Evolutionary conservation across 2,329 filamentous ascomycete species (phyloP).

Genomic region (Xylariales sp.): DNA sequence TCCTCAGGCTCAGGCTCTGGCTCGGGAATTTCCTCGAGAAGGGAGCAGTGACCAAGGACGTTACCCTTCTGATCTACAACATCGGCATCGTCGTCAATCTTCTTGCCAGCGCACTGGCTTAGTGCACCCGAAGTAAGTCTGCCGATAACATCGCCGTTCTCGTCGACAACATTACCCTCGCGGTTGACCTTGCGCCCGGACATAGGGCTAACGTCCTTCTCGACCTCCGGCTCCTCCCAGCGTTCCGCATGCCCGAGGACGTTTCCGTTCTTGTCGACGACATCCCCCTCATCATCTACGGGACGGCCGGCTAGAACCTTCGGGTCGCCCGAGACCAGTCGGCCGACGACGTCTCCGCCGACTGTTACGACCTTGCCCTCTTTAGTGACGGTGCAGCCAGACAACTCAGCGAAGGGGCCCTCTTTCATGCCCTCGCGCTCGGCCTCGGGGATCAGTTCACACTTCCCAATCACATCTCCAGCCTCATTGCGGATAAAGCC

Average conservation of each 20-base stretch:
- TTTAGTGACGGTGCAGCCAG: slow-evolving; percentile 73
- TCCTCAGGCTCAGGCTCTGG: slow-evolving; percentile 58
- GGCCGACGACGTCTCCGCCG: slow-evolving; percentile 77
- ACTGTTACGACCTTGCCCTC: slow-evolving; percentile 75
- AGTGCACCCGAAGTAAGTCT: slow-evolving; percentile 76
- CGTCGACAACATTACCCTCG: slow-evolving; percentile 69
- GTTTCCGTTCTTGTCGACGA: slow-evolving; percentile 80
- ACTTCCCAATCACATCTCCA: slow-evolving; percentile 76
- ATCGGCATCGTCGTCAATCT: slow-evolving; percentile 77
- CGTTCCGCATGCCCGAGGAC: slow-evolving; percentile 68
- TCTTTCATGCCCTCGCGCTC: slow-evolving; percentile 73
- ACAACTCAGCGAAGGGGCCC: slow-evolving; percentile 75
- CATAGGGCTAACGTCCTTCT: slow-evolving; percentile 64
- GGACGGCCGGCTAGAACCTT: slow-evolving; percentile 78
- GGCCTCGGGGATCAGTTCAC: slow-evolving; percentile 74
- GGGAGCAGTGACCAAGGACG: slow-evolving; percentile 74
- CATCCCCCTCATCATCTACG: slow-evolving; percentile 85
- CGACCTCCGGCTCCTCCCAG: slow-evolving; percentile 67
- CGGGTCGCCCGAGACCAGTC: slow-evolving; percentile 75
- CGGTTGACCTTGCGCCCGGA: slow-evolving; percentile 67
- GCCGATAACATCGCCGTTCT: slow-evolving; percentile 70
- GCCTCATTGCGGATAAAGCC: slow-evolving; percentile 78
- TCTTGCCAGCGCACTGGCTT: slow-evolving; percentile 72
- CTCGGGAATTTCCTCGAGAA: slow-evolving; percentile 70
- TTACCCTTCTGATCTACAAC: slow-evolving; percentile 76